Percentiles rank a stretch among this genome's conserved stretches.
These are phyloP conservation scores for Suaeda aralocaspica DNA, from an alignment of 148 eudicot genomes.

Conservation along the genomic window DNA sequence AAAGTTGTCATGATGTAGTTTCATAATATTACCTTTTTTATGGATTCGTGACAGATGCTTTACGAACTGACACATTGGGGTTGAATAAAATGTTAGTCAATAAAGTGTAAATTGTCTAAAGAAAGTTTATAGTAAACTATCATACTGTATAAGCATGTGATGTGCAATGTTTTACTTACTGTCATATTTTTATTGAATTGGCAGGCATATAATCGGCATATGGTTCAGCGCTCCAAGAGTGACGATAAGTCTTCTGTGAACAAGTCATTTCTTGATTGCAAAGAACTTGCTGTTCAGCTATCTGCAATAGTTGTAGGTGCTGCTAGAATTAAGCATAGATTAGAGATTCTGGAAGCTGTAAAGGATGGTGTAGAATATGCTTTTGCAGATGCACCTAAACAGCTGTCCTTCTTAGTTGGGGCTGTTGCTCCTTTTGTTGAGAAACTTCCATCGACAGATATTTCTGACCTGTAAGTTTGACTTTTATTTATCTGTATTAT, in stretches of 20 bases:
- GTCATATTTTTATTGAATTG: conserved; percentile 23
- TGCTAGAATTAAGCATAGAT: conserved; percentile 68
- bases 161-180: neutral
- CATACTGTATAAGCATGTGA: neutral
- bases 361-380: conserved; percentile 77
- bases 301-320: conserved; percentile 69
- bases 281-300: conserved; percentile 71
- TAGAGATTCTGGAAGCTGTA: conserved; percentile 71
- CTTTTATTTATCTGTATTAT: neutral
- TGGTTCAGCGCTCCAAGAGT: conserved; percentile 32
- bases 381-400: conserved; percentile 60
- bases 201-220: conserved; percentile 69
- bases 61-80: neutral
- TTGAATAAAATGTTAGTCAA: neutral
- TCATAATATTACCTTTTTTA: too few species aligned
- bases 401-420: conserved; percentile 66
- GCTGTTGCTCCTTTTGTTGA: conserved; percentile 61
- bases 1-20: neutral
- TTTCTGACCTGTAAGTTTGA: conserved; percentile 71
- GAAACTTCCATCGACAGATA: conserved; percentile 72
- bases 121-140: neutral
- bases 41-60: neutral
- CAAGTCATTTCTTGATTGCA: conserved; percentile 64
- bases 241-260: conserved; percentile 40
- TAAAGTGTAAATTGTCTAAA: neutral